These are phyloP conservation scores for Panellus pusillus DNA, from an alignment of 768 basidiomycete genomes.

Conservation along the genomic window DNA sequence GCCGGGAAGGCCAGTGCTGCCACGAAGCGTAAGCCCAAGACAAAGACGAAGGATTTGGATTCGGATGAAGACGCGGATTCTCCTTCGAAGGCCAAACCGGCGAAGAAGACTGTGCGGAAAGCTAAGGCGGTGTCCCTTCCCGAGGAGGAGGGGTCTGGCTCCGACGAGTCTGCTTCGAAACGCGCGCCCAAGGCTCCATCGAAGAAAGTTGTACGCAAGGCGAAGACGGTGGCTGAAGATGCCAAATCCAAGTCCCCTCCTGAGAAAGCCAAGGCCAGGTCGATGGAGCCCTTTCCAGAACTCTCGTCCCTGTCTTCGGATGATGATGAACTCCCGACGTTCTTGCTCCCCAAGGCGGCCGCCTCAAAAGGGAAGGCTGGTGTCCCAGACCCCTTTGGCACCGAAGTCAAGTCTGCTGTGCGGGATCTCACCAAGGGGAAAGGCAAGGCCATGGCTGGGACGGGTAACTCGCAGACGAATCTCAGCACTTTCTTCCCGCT, in stretches of 20 bases:
- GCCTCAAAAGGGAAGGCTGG: neutral
- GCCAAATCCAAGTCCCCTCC: neutral
- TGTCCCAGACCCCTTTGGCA: neutral
- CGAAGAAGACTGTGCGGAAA: constrained; percentile 7
- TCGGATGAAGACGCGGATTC: neutral
- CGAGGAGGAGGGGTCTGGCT: constrained; percentile 4
- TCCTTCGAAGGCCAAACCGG: constrained; percentile 2
- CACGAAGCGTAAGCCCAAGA: constrained; percentile 19
- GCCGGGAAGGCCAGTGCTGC: constrained; percentile 36
- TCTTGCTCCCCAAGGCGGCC: neutral
- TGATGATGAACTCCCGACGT: constrained; percentile 13
- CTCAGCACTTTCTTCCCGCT: constrained; percentile 22
- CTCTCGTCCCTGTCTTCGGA: constrained; percentile 1
- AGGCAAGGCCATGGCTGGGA: constrained; percentile 11
- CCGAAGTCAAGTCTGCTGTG: neutral
- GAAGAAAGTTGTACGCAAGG: no score
- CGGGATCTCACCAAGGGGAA: constrained; percentile 24
- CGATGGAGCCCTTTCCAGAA: neutral
- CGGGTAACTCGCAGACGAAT: neutral
- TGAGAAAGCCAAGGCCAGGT: neutral
- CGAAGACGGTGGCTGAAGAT: no score
- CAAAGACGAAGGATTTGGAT: neutral
- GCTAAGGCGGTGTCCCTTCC: neutral
- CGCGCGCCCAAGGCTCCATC: no score
- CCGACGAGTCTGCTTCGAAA: neutral